Base-by-base conservation (phyloP, 345 rosid species). In the Eucalyptus sp. region DNA sequence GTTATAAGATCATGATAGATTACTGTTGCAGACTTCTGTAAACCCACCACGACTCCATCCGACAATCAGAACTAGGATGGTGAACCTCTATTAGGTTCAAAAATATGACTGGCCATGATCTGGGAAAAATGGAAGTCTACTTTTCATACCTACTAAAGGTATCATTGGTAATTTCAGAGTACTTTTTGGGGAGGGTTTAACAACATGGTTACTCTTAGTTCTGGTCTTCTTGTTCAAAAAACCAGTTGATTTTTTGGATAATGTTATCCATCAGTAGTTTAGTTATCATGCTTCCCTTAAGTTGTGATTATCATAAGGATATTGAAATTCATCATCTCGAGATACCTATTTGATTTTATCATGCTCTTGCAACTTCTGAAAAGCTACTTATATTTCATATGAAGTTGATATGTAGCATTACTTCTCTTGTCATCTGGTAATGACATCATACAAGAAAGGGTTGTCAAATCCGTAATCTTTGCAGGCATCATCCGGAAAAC, bases 401-500 rank as follows among this genome's bases (percentile, higher is more conserved):
- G 84, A 76, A 76, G 84, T 37, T 76, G 84, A 76, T 41, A 41
- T 11, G 48, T 76, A 76, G 29, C 48, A 41, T 81, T 43, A 58
- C 29, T 83, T 81, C 87, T 64, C 46, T 16, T 54, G 50, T 43
- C 66, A 46, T 85, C 54, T 84, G 84, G 84, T 76, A 76, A 76
- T 13, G 7, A 76, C 16, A 8, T 33, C 62, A n/a, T 83, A 37
- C 29, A 66, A 85, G 14, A 49, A 14, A 87, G 80, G 86, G 48
- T 48, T 49, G 71, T 90, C 87, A 44, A 52, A 91, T 88, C 52
- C 14, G 85, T 16, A 46, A 20, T 86, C 48, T 90, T 58, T 88
- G 56, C 93, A 97, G 99, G 99, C 88, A 96, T 97, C 91, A 97
- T 97, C 91, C 95, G 91, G 97, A 97, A 96, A 92, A 97, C 99